These are phyloP conservation scores for Sporothrix phasma DNA, from an alignment of 2,329 filamentous ascomycete species.

Conservation along the genomic window DNA sequence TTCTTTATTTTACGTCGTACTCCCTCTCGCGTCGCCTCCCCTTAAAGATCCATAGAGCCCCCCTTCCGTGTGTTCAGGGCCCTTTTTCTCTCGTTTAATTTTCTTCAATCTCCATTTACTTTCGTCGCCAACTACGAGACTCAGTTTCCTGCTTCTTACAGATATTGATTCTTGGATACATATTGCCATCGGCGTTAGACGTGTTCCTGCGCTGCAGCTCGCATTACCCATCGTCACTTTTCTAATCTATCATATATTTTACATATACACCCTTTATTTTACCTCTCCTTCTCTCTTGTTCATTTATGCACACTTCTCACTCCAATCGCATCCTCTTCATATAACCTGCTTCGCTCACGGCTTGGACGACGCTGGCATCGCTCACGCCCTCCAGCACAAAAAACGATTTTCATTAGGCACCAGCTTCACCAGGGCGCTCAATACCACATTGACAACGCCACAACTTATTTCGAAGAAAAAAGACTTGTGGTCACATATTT, in stretches of 20 bases:
- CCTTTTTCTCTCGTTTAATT: background rate
- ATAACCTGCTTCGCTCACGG: background rate
- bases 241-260: background rate
- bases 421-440: background rate
- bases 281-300: background rate
- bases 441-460: too few species aligned
- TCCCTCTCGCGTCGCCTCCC: background rate
- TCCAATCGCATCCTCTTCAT: background rate
- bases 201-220: background rate
- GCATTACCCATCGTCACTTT: background rate
- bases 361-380: background rate
- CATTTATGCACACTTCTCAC: background rate
- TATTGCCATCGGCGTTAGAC: background rate
- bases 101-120: background rate
- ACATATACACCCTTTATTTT: background rate
- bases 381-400: too few species aligned
- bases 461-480: background rate
- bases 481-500: too few species aligned
- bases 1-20: background rate
- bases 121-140: background rate
- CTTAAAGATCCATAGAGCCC: background rate
- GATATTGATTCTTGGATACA: background rate
- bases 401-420: too few species aligned
- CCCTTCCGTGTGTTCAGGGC: background rate
- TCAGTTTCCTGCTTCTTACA: background rate